Evolutionary conservation across 2,329 filamentous ascomycete genomes (phyloP).

Genomic region (Fusarium haematococcum): DNA sequence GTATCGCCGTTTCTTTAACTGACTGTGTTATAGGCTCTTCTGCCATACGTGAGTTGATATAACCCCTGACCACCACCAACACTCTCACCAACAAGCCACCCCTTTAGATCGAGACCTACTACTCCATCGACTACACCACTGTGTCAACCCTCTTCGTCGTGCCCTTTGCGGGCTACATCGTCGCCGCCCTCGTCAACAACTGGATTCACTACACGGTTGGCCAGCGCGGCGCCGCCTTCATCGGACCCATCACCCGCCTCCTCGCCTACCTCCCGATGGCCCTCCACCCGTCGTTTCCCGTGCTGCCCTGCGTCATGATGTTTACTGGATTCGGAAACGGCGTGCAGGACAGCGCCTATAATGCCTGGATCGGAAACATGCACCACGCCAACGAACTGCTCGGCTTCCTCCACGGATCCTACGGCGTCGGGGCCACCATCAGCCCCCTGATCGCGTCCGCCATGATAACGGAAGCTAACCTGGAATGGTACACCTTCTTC

Average conservation of each 20-base stretch:
- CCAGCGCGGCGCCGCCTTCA: conserved; percentile 76
- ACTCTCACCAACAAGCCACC: neutral
- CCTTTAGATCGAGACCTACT: conserved; percentile 59
- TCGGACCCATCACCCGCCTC: conserved; percentile 73
- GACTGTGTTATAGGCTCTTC: conserved; percentile 55
- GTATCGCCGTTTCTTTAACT: neutral
- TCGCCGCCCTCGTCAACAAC: conserved; percentile 74
- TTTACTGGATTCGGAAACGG: conserved; percentile 80
- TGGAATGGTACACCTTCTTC: conserved; percentile 81
- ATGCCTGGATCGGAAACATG: conserved; percentile 77
- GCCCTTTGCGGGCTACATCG: conserved; percentile 73
- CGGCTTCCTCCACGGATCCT: conserved; percentile 78
- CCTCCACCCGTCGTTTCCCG: conserved; percentile 76
- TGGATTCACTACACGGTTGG: conserved; percentile 73
- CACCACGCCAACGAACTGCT: conserved; percentile 78
- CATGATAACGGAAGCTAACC: conserved; percentile 72
- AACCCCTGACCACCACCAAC: neutral
- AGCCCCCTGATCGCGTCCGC: conserved; percentile 77
- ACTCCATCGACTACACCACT: conserved; percentile 69
- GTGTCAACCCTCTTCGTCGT: conserved; percentile 76
- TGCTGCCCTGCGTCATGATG: conserved; percentile 72
- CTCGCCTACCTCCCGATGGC: conserved; percentile 73
- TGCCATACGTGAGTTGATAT: conserved; percentile 57
- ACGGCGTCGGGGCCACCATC: conserved; percentile 78
- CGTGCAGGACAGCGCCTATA: conserved; percentile 70